Evolutionary conservation across 2,329 filamentous ascomycete genomes (phyloP), one percentile per base, ranked within the genome.

Genomic region (Ascosphaera apis): DNA sequence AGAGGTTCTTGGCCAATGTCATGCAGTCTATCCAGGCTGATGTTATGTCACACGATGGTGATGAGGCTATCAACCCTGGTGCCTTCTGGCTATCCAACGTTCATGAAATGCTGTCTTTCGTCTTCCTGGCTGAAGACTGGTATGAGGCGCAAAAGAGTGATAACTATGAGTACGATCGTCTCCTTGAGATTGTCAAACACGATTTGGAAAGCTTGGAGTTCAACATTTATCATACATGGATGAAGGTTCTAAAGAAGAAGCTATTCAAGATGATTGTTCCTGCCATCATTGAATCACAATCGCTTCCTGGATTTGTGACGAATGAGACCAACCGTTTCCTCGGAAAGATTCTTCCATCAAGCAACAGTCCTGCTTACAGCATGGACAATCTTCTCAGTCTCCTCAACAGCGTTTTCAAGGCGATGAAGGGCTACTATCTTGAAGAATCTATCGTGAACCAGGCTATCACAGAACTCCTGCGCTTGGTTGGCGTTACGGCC

Each of bases 181-280:
- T 98, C 36, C 63, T 98, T 48, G 88, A 98, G 58, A 95, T 98
- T 54, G 88, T 98, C 53, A 98, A 98, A 67, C 88, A 98, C 54
- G 88, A 98, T 54, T 65, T 98, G 36, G 88, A 98, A 62, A 92
- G 81, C 57, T 66, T 98, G 43, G 88, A 98, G 60, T 98, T 98
- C 66, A 98, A 98, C 64, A 98, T 98, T 49, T 98, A 98, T 60
- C 88, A 98, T 60, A 98, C 88, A 17, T 98, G 88, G 88, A 98
- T 98, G 88, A 98, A 98, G 67, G 81, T 93, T 39, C 63, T 98
- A 51, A 98, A 98, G 70, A 93, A 93, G 72, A 92, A 91, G 63
- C 68, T 98, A 43, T 82, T 91, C 50, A 95, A 95, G 69, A 98
- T 98, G 88, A 91, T 98, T 50, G 91, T 98, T 36, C 88, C 88